Evolutionary conservation across 139 green algal genomes (phyloP).

Genomic region (Tetradesmus lagerheimii): DNA sequence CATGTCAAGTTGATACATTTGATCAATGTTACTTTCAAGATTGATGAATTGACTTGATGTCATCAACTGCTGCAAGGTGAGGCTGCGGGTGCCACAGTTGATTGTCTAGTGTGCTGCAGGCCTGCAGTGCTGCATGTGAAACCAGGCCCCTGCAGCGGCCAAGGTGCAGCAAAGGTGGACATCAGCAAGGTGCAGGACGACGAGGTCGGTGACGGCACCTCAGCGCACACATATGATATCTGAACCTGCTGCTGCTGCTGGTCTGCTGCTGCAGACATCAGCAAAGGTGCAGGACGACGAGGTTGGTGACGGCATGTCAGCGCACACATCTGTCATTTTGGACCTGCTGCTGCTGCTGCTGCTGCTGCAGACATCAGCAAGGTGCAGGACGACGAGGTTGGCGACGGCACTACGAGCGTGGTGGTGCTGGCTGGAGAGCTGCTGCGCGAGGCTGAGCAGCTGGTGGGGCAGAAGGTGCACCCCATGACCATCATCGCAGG

Average conservation of each 20-base stretch:
- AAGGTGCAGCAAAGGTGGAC: slow-evolving; percentile 80
- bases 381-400: slow-evolving; percentile 98
- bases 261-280: slow-evolving; percentile 83
- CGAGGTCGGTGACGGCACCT: slow-evolving; percentile 97
- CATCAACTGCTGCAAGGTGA: slow-evolving; percentile 81
- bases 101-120: too few relatives aligned
- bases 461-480: slow-evolving; percentile 96
- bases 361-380: slow-evolving; percentile 89
- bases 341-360: neutral
- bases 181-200: slow-evolving; percentile 98
- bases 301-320: slow-evolving; percentile 99
- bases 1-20: too few relatives aligned
- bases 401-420: slow-evolving; percentile 98
- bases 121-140: too few relatives aligned
- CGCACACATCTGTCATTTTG: too few relatives aligned
- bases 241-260: neutral
- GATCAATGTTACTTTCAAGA: too few relatives aligned
- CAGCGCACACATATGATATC: neutral
- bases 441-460: slow-evolving; percentile 95
- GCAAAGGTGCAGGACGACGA: slow-evolving; percentile 97
- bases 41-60: too few relatives aligned
- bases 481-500: slow-evolving; percentile 99
- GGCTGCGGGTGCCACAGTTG: neutral
- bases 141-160: too few relatives aligned
- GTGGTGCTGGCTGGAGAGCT: slow-evolving; percentile 98